Percentiles rank a stretch among this genome's conserved stretches.
Conservation (phyloP, 2,329 filamentous ascomycete species). For the Cadophora malorum region DNA sequence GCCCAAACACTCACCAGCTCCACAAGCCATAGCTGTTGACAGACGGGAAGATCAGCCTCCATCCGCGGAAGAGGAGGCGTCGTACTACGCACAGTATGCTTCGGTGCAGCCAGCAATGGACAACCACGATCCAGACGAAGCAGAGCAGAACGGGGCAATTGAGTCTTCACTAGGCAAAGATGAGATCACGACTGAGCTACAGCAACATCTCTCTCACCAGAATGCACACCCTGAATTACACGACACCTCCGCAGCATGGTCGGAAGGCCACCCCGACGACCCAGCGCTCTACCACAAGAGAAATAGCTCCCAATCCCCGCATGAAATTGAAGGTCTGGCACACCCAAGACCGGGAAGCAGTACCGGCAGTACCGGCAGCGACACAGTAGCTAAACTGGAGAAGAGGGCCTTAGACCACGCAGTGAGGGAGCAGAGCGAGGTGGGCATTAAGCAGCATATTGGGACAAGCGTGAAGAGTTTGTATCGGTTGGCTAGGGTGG, state of each 20-base stretch:
- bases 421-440: slow-evolving; percentile 67
- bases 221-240: slow-evolving; percentile 27
- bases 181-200: slow-evolving; percentile 44
- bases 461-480: slow-evolving; percentile 79
- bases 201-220: slow-evolving; percentile 33
- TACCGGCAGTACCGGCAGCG: slow-evolving; percentile 60
- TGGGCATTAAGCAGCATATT: slow-evolving; percentile 80
- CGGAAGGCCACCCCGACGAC: slow-evolving; percentile 14
- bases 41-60: neutral
- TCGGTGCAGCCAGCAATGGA: slow-evolving; percentile 82
- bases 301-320: slow-evolving; percentile 1
- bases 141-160: slow-evolving; percentile 47
- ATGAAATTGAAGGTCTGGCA: slow-evolving; percentile 45
- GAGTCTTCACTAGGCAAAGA: slow-evolving; percentile 55
- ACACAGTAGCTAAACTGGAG: slow-evolving; percentile 64
- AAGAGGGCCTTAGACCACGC: slow-evolving; percentile 58
- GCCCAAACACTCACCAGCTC: slow-evolving; percentile 67
- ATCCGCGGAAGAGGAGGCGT: slow-evolving; percentile 60
- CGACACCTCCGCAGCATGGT: slow-evolving; percentile 24
- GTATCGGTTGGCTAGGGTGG: slow-evolving; percentile 71
- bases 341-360: slow-evolving; percentile 67
- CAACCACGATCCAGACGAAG: slow-evolving; percentile 80
- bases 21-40: slow-evolving; percentile 42
- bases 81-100: slow-evolving; percentile 80
- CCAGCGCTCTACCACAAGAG: slow-evolving; percentile 10